Evolutionary conservation across 768 basidiomycete species (phyloP).

Genomic region (Macrolepiota dolichaula): DNA sequence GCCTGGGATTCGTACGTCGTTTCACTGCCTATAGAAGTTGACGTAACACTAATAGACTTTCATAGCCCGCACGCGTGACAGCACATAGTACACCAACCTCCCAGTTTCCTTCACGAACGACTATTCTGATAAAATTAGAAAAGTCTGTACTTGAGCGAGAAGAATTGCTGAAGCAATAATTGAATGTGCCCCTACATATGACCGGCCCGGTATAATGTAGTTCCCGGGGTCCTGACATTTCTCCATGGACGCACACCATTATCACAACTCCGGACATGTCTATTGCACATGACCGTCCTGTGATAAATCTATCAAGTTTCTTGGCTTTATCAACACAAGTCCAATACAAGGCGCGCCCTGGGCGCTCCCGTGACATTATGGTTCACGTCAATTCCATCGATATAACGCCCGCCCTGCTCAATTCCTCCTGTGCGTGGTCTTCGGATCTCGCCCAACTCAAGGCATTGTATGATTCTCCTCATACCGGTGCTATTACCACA

Average conservation of each 20-base stretch:
- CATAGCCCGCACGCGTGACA: conserved; percentile 92
- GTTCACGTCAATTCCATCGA: conserved; percentile 52
- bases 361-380: conserved; percentile 34
- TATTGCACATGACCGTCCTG: neutral
- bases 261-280: neutral
- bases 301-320: neutral
- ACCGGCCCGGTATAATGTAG: neutral
- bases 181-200: neutral
- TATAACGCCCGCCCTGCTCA: conserved; percentile 65
- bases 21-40: neutral
- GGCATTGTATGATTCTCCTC: conserved; percentile 59
- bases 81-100: conserved; percentile 89
- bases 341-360: neutral
- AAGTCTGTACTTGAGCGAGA: conserved; percentile 91
- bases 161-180: conserved; percentile 72
- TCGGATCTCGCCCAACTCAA: conserved; percentile 62
- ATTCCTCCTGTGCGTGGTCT: conserved; percentile 82
- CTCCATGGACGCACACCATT: neutral
- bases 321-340: neutral
- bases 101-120: conserved; percentile 79
- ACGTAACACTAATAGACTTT: conserved; percentile 12
- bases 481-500: conserved; percentile 79
- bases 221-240: conserved; percentile 1
- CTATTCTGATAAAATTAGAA: conserved; percentile 97
- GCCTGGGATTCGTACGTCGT: conserved; percentile 81